phyloP scores from a whole-genome alignment of 2,329 filamentous ascomycete genomes.

The Chaetothyriales sp. region DNA sequence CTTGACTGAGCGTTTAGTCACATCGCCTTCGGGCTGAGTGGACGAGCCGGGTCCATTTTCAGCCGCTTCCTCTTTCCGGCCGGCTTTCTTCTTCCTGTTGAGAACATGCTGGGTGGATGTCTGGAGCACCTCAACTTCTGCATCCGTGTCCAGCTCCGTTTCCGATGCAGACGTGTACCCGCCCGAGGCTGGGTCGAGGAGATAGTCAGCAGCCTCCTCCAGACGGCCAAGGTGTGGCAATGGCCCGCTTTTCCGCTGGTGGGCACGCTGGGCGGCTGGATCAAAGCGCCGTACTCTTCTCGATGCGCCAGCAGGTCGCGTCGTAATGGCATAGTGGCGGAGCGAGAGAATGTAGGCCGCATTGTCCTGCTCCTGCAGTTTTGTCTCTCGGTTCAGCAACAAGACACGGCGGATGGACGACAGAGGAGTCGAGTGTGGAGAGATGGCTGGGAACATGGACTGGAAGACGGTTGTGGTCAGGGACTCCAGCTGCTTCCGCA shows the following conservation, averaged over 20 bases:
- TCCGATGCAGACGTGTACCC: conserved; percentile 90
- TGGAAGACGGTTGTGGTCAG: conserved; percentile 91
- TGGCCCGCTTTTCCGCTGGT: conserved; percentile 40
- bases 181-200: conserved; percentile 64
- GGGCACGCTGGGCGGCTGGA: conserved; percentile 65
- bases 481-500: conserved; percentile 89
- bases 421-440: conserved; percentile 76
- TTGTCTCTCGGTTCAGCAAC: conserved; percentile 67
- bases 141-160: conserved; percentile 85
- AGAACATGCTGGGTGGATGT: conserved; percentile 39
- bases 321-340: conserved; percentile 90
- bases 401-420: conserved; percentile 87
- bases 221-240: conserved; percentile 83
- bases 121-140: conserved; percentile 74
- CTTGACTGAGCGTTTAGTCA: conserved; percentile 80
- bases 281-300: conserved; percentile 73
- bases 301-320: conserved; percentile 69
- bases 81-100: conserved; percentile 30
- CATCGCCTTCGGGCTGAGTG: conserved; percentile 27
- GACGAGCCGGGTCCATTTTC: conserved; percentile 33
- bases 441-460: conserved; percentile 89
- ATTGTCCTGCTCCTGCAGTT: conserved; percentile 29
- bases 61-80: conserved; percentile 24
- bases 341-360: conserved; percentile 73
- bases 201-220: conserved; percentile 86